These are phyloP conservation scores for Croton setiger DNA, from an alignment of 441 rosid species.

Conservation along the genomic window DNA sequence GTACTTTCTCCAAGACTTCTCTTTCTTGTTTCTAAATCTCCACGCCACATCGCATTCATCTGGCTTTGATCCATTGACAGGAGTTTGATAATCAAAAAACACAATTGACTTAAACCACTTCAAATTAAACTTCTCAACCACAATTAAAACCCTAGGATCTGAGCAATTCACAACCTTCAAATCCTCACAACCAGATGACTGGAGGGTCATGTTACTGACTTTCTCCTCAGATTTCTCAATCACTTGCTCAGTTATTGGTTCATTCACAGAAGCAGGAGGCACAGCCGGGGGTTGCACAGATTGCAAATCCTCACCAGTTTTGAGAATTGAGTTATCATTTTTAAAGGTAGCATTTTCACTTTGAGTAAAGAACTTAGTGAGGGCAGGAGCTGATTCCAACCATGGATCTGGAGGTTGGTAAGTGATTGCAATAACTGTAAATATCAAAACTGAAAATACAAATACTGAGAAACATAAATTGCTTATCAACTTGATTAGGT, in stretches of 20 bases:
- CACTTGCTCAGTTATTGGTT: constrained; percentile 54
- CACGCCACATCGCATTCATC: constrained; percentile 89
- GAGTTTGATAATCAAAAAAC: constrained; percentile 72
- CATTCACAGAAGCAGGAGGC: constrained; percentile 32
- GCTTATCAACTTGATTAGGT: constrained; percentile 74
- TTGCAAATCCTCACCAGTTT: constrained; percentile 74
- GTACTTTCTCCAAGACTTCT: constrained; percentile 85
- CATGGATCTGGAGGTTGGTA: constrained; percentile 98
- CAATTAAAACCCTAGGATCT: constrained; percentile 64
- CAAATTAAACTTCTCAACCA: constrained; percentile 75
- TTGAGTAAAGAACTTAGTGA: constrained; percentile 66
- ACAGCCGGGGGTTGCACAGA: constrained; percentile 24
- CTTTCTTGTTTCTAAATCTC: constrained; percentile 91
- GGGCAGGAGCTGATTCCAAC: constrained; percentile 93
- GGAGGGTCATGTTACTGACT: constrained; percentile 41
- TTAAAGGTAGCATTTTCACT: constrained; percentile 80
- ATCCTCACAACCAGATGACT: constrained; percentile 54
- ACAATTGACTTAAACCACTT: constrained; percentile 64
- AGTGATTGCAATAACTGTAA: constrained; percentile 84
- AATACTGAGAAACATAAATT: constrained; percentile 92
- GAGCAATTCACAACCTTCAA: constrained; percentile 69
- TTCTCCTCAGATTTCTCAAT: constrained; percentile 62
- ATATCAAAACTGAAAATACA: constrained; percentile 75
- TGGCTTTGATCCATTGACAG: constrained; percentile 64
- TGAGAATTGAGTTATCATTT: constrained; percentile 58